phyloP scores from a whole-genome alignment of 75 land plant species.

The Cupressus sempervirens region DNA sequence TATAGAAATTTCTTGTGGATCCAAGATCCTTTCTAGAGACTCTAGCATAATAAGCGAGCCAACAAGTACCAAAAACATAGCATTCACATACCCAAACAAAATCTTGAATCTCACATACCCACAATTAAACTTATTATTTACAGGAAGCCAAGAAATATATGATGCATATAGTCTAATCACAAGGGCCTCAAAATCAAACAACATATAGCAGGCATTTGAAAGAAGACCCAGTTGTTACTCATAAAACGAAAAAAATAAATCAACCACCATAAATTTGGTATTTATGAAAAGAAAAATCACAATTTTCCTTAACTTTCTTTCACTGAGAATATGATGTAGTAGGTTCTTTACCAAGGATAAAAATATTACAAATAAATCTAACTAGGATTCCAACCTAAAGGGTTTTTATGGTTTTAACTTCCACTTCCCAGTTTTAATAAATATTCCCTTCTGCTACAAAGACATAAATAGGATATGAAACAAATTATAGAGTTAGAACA shows the following conservation, averaged over 20 bases:
- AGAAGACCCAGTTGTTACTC: slow-evolving; percentile 96
- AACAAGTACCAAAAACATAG: slow-evolving; percentile 81
- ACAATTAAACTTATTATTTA: slow-evolving; percentile 71
- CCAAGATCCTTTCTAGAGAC: slow-evolving; percentile 87
- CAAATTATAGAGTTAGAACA: too few species aligned
- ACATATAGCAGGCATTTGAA: slow-evolving; percentile 96
- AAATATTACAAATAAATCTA: too few species aligned
- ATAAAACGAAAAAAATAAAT: slow-evolving; percentile 87
- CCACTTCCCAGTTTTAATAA: too few species aligned
- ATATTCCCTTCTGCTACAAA: too few species aligned
- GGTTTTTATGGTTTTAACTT: too few species aligned
- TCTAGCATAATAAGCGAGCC: slow-evolving; percentile 89
- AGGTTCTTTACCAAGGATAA: slow-evolving; percentile 43
- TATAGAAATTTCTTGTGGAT: slow-evolving; percentile 91
- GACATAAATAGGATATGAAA: too few species aligned
- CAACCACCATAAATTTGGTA: slow-evolving; percentile 88
- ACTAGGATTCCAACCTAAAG: too few species aligned
- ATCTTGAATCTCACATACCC: slow-evolving; percentile 93
- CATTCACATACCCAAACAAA: slow-evolving; percentile 88
- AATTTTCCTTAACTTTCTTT: slow-evolving; percentile 79
- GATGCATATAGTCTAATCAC: slow-evolving; percentile 95
- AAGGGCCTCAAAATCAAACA: slow-evolving; percentile 95
- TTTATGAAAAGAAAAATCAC: slow-evolving; percentile 83
- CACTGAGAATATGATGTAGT: slow-evolving; percentile 64
- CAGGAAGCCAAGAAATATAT: slow-evolving; percentile 79